phyloP scores from a whole-genome alignment of 116 monocot species.

The Iris pallida region DNA sequence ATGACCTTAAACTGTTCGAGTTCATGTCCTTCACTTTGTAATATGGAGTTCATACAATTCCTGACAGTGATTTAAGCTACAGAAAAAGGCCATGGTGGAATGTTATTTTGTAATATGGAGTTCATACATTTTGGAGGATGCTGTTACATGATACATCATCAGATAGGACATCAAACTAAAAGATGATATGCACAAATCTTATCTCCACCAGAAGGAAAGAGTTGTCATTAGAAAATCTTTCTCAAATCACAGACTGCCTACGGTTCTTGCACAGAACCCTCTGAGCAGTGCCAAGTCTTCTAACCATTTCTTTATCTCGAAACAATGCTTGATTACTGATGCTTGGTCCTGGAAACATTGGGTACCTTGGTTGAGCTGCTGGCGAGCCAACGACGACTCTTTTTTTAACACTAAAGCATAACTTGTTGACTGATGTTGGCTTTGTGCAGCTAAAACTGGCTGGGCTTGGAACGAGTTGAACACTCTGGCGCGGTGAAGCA shows the following conservation, averaged over 20 bases:
- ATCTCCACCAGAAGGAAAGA: too few relatives aligned
- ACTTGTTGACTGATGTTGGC: conserved; percentile 27
- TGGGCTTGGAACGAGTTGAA: conserved; percentile 41
- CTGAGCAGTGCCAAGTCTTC: conserved; percentile 35
- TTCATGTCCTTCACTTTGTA: too few relatives aligned
- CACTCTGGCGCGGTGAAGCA: conserved; percentile 28
- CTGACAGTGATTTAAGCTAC: too few relatives aligned
- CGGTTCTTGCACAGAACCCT: conserved; percentile 37
- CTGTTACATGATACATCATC: too few relatives aligned
- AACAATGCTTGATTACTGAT: neutral
- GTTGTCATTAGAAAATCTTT: neutral
- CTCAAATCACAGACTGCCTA: conserved; percentile 28
- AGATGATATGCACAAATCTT: too few relatives aligned
- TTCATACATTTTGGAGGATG: too few relatives aligned
- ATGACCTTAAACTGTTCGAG: too few relatives aligned
- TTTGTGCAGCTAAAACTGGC: conserved; percentile 7
- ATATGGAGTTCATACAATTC: too few relatives aligned
- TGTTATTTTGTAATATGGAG: too few relatives aligned
- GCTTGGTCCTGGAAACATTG: conserved; percentile 8
- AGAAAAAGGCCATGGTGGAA: too few relatives aligned
- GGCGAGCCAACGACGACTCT: conserved; percentile 55
- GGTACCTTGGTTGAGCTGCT: conserved; percentile 14
- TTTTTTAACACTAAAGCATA: conserved; percentile 75
- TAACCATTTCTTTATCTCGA: conserved; percentile 23
- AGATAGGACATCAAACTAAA: too few relatives aligned